Conservation (phyloP, 169 alveolate species). For the Cryptosporidium xiaoi region DNA sequence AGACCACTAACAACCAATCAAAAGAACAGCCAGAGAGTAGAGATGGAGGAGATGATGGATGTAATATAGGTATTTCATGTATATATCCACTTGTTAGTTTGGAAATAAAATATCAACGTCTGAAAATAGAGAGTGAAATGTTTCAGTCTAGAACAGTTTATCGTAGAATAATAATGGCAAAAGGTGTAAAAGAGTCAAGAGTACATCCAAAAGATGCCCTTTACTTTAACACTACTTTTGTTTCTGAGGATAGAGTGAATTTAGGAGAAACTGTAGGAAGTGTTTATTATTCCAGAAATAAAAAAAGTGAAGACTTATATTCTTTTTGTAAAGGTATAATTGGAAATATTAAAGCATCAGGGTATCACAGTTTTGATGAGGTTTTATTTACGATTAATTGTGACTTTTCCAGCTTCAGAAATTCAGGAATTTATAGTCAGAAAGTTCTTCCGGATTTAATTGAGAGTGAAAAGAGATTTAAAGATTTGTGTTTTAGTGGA, state of each 20-base stretch:
- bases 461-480: no score
- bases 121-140: conserved; percentile 38
- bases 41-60: not conserved
- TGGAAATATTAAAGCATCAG: not conserved
- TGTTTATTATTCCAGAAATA: not conserved
- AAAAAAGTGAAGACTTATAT: conserved; percentile 20
- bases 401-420: not conserved
- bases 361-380: conserved; percentile 14
- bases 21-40: not conserved
- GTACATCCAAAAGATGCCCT: conserved; percentile 4
- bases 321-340: conserved; percentile 50
- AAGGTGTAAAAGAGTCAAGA: conserved; percentile 41
- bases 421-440: no score
- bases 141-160: conserved; percentile 1
- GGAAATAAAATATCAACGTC: conserved; percentile 33
- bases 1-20: not conserved
- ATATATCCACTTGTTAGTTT: conserved; percentile 41
- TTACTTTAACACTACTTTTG: conserved; percentile 13
- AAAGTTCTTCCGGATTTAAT: no score
- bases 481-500: no score
- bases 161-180: conserved; percentile 28
- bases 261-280: conserved; percentile 11
- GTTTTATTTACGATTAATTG: conserved; percentile 36
- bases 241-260: not conserved
- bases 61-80: not conserved